Base-by-base conservation (phyloP, 2,329 filamentous ascomycete species). In the Xylariaceae sp. region DNA sequence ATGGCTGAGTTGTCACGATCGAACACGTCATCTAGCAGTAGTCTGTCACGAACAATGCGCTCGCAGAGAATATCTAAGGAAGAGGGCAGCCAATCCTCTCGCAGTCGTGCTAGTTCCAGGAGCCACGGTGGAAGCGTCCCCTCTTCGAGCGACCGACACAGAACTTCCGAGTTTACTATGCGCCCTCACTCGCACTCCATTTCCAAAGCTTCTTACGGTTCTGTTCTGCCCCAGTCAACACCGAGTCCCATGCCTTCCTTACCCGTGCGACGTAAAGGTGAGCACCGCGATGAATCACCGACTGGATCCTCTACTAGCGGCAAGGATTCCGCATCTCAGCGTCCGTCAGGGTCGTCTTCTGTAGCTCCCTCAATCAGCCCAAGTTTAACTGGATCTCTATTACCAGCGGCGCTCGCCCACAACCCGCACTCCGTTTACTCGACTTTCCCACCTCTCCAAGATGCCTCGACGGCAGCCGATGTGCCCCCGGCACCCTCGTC, bases 401-500 rank as follows among this genome's bases (percentile, higher is more conserved):
- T 65, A 55, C 49, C 65, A 45, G 55, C 64, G 6, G 53, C 61
- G 17, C 48, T 70, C 11, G 56, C 69, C 17, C 70, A 72, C 15
- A 67, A 71, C 4, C 39, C 59, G 7, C 72, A 73, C 37, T 75
- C 76, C 17, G 71, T 77, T 53, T 76, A 82, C 65, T 75, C 76
- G 6, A 71, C 78, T 1, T 85, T 83, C 53, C 85, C 85, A 39
- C 76, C 82, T n/a, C 75, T 87, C 3, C 80, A 80, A 41, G 79
- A 84, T 65, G 78, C 82, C 9, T 75, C 75, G 51, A 80, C 79
- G 30, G 82, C 82, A 1, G 80, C 83, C 4, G 81, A 87, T 59
- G 84, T 88, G 15, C 77, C 80, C 8, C 77, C 81, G 2, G 85
- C 86, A 13, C 86, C 86, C 30, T 82, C 86, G 15, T 86, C 84